These are phyloP conservation scores for Apiospora kogelbergensis DNA, from an alignment of 2,329 filamentous ascomycete genomes.

Conservation along the genomic window DNA sequence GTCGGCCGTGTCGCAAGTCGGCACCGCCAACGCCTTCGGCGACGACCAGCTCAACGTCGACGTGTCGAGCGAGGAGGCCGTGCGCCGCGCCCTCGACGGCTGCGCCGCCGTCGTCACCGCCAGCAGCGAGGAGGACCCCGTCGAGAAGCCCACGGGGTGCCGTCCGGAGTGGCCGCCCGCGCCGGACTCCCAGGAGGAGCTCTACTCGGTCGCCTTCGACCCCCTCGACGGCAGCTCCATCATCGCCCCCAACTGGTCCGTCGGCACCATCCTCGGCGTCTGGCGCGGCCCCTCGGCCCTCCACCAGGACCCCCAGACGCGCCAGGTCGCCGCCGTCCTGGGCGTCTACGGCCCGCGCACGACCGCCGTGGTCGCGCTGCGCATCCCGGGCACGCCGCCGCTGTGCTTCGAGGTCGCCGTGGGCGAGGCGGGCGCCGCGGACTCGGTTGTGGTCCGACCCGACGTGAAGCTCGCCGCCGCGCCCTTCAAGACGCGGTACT, in stretches of 20 bases:
- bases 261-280: slow-evolving; percentile 60
- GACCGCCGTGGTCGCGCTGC: slow-evolving; percentile 54
- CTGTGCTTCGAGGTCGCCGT: slow-evolving; percentile 55
- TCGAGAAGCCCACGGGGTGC: slow-evolving; percentile 39
- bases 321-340: slow-evolving; percentile 50
- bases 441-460: slow-evolving; percentile 40
- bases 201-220: slow-evolving; percentile 62
- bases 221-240: slow-evolving; percentile 64
- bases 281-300: slow-evolving; percentile 54
- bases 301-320: slow-evolving; percentile 34
- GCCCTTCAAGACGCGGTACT: slow-evolving; percentile 53
- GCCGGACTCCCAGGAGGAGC: slow-evolving; percentile 30
- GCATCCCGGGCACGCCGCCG: slow-evolving; percentile 37
- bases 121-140: slow-evolving; percentile 61
- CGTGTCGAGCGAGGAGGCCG: slow-evolving; percentile 47
- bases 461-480: slow-evolving; percentile 37
- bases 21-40: slow-evolving; percentile 56
- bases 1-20: slow-evolving; percentile 46
- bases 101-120: slow-evolving; percentile 49
- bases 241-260: slow-evolving; percentile 57
- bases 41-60: slow-evolving; percentile 62
- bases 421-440: slow-evolving; percentile 22
- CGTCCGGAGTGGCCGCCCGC: not conserved
- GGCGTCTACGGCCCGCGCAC: slow-evolving; percentile 57
- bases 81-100: slow-evolving; percentile 43